Base-by-base conservation (phyloP, 768 basidiomycete genomes). In the Cubamyces sp. region DNA sequence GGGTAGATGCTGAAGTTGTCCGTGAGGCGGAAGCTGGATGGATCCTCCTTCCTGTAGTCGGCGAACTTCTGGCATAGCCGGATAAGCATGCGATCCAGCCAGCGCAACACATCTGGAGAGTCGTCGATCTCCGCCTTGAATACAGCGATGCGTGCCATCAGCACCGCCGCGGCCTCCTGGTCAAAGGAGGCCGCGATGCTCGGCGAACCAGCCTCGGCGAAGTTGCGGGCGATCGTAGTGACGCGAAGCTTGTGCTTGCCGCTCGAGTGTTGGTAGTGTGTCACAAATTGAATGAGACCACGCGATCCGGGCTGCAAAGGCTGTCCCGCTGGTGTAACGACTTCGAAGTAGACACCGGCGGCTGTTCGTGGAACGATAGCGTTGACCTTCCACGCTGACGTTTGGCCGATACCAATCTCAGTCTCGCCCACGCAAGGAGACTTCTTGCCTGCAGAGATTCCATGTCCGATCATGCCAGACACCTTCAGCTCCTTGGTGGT, bases 91-190 rank as follows among this genome's bases (percentile, higher is more conserved):
- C 97, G 84, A 78, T 99, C 97, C 62, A 99, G 78, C 97, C 97
- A 98, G 63, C 97, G 78, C 54, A 99, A 78, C 34, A 98, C 96
- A 73, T 99, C 97, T 0, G 97, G 95, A 4, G 89, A 90, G 74
- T 98, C 96, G 71, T 99, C 97, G 65, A 98, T 94, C 77, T 98
- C 97, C 25, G 97, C 96, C 76, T 98, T 98, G 85, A 98, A 98
- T 8, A 98, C 94, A 0, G 97, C 96, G 74, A 99, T 98, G 65
- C 97, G 86, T 12, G 97, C 93, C 96, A 99, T 98, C 68, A 99
- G 79, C 8, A 98, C 96, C 0, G 97, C 96, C 2, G 96, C 90
- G 0, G 96, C 92, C 78, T 99, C 97, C 73, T 99, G 97, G 76
- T 99, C 97, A 73, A 98, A 98, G 9, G 92, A 93, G 2, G 88